Evolutionary conservation across 2,329 filamentous ascomycete species (phyloP), one percentile per base, ranked within the genome.

Genomic region (Lecanicillium sp.): DNA sequence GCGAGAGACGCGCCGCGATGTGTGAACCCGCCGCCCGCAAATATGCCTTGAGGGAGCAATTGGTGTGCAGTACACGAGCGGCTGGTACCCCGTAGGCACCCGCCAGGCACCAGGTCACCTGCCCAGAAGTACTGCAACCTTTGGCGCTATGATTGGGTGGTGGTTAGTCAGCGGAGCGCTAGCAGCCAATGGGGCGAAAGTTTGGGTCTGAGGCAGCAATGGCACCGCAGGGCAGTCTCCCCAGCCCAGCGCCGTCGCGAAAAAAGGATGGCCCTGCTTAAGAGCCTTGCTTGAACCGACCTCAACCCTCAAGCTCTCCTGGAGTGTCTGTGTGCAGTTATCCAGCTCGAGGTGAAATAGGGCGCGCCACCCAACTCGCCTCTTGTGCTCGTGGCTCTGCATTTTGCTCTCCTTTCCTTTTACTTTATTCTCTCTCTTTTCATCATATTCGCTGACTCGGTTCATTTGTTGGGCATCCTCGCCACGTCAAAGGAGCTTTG

Each of bases 181-280:
- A 33, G 5, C 39, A 34, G 40, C 57, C 57, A 59, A 59, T 59
- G 51, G 48, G 45, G 36, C 25, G 42, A 37, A 37, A 48, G 52
- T 37, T 56, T 53, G 51, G 51, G 55, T 55, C 55, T 59, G 56
- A 60, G 56, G 57, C 56, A 60, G 51, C 56, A 59, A 57, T 25
- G 22, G 7, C 11, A 11, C 22, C 22, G 7, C n/a, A n/a, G n/a
- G n/a, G n/a, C n/a, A n/a, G n/a, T n/a, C n/a, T n/a, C n/a, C n/a
- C n/a, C n/a, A n/a, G n/a, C 22, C 22, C 22, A 7, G 22, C 22
- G 22, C 22, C 22, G 22, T 25, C 22, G 22, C 22, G 22, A 25
- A 25, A 25, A n/a, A 25, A 25, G 22, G 11, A 25, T 25, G 22
- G 22, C 22, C 33, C 19, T 33, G 31, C 15, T 16, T 8, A 11